Evolutionary conservation across 2,329 filamentous ascomycete genomes (phyloP).

Genomic region (Xylaria sp.): DNA sequence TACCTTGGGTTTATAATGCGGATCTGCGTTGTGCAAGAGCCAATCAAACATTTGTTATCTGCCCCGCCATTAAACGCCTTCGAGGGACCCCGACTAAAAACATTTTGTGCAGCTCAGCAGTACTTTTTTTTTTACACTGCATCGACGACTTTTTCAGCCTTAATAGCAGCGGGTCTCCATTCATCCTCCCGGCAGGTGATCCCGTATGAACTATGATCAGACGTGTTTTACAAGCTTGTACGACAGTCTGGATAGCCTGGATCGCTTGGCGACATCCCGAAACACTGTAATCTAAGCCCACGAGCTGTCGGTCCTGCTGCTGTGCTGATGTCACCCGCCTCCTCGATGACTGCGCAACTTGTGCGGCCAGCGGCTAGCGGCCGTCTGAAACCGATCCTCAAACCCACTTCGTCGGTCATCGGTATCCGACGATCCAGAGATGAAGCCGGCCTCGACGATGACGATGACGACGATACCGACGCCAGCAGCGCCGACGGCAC

Average conservation of each 20-base stretch:
- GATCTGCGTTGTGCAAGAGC: not conserved
- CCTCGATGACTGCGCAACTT: constrained; percentile 44
- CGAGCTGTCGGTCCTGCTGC: constrained; percentile 5
- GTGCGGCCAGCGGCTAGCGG: constrained; percentile 50
- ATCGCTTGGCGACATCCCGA: constrained; percentile 33
- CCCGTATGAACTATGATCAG: constrained; percentile 39
- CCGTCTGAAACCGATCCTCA: constrained; percentile 66
- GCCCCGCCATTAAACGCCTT: constrained; percentile 31
- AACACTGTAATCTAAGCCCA: constrained; percentile 24
- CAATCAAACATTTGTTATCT: constrained; percentile 21
- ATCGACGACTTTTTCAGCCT: constrained; percentile 19
- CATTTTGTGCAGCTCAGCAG: constrained; percentile 33
- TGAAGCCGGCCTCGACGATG: constrained; percentile 57
- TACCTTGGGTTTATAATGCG: too few relatives aligned
- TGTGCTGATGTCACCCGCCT: constrained; percentile 41
- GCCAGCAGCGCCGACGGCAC: constrained; percentile 50
- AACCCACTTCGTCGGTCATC: constrained; percentile 57
- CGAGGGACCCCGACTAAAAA: constrained; percentile 31
- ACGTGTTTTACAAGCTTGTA: constrained; percentile 34
- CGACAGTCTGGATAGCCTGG: constrained; percentile 34
- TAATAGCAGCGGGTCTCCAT: constrained; percentile 6
- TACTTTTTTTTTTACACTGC: constrained; percentile 3
- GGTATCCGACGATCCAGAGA: constrained; percentile 57
- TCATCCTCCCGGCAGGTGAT: not conserved
- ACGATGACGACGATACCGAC: constrained; percentile 52